Evolutionary conservation across 176 grass and related monocot genomes (phyloP).

Genomic region (Aegilops longissima): DNA sequence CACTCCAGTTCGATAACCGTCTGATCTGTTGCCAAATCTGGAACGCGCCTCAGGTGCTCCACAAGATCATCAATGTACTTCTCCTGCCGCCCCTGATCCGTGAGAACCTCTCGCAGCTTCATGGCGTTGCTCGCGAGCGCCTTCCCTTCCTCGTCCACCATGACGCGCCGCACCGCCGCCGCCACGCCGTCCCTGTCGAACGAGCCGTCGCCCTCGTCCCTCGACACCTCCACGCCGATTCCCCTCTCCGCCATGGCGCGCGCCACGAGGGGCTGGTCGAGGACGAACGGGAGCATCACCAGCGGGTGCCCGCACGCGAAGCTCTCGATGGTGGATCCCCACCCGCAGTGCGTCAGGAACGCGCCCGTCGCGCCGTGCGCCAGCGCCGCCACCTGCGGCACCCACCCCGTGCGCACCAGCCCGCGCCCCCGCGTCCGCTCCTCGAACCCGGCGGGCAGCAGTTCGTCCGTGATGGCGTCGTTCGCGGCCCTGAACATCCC

Average conservation of each 20-base stretch:
- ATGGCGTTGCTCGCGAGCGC: slow-evolving; percentile 14
- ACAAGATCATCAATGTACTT: slow-evolving; percentile 44
- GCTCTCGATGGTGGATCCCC: slow-evolving; percentile 58
- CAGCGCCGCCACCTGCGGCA: slow-evolving; percentile 43
- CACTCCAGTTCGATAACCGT: no score
- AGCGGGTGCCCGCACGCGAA: slow-evolving; percentile 52
- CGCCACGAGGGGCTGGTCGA: slow-evolving; percentile 43
- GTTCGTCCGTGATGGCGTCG: not conserved
- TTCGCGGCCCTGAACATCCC: not conserved
- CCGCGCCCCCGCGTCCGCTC: slow-evolving; percentile 14
- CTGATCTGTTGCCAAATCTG: not conserved
- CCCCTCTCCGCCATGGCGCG: slow-evolving; percentile 26
- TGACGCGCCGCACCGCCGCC: slow-evolving; percentile 13
- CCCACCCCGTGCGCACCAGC: slow-evolving; percentile 30
- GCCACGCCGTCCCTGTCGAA: slow-evolving; percentile 35
- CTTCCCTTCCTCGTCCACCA: slow-evolving; percentile 53
- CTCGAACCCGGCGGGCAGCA: slow-evolving; percentile 42
- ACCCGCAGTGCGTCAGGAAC: slow-evolving; percentile 70
- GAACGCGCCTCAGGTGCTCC: not conserved
- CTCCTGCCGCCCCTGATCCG: slow-evolving; percentile 12
- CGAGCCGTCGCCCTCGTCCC: slow-evolving; percentile 35
- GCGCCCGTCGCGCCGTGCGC: slow-evolving; percentile 37
- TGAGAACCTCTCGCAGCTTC: slow-evolving; percentile 2
- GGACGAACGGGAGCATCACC: slow-evolving; percentile 46
- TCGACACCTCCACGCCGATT: slow-evolving; percentile 36